phyloP scores from a whole-genome alignment of 306 rosid species.

The cucumber (Cucumis sativus) region Cucumber_9930_V3 NC_026658.2:8681501-8682000 shows the following conservation, averaged over 20 bases:
- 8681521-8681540: background rate
- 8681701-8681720: background rate
- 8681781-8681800: background rate
- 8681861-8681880: background rate
- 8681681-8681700: background rate
- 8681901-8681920: background rate
- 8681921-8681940: background rate
- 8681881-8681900: background rate
- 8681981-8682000: background rate
- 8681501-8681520: background rate
- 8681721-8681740: background rate
- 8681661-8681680: background rate
- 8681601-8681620: background rate
- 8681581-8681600: background rate
- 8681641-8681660: background rate
- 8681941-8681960: background rate
- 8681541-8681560: background rate
- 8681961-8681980: background rate
- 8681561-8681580: background rate
- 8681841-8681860: background rate
- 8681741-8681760: background rate
- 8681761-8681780: background rate
- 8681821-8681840: background rate
- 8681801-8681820: background rate
- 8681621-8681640: background rate